These are phyloP conservation scores for Penicillium sp. DNA, from an alignment of 2,329 filamentous ascomycete genomes.

Conservation along the genomic window DNA sequence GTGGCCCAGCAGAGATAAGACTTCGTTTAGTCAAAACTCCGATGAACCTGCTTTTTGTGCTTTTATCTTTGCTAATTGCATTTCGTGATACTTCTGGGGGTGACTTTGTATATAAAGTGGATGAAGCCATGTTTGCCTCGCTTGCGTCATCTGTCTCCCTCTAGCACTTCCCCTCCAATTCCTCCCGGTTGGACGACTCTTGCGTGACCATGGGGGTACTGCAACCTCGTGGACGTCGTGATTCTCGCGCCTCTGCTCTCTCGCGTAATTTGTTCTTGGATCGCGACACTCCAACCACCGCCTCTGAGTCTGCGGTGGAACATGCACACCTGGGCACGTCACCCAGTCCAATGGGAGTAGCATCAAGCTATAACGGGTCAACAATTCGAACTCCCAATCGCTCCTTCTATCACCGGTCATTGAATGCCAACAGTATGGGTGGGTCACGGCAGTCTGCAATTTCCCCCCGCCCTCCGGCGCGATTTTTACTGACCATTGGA, in stretches of 20 bases:
- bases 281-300: constrained; percentile 17
- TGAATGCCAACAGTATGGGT: constrained; percentile 43
- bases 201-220: constrained; percentile 32
- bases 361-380: constrained; percentile 31
- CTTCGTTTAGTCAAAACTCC: constrained; percentile 5
- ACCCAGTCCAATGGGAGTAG: constrained; percentile 27
- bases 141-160: constrained; percentile 23
- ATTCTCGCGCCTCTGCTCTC: constrained; percentile 30
- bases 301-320: constrained; percentile 28
- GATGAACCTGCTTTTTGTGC: neutral
- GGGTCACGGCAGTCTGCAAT: constrained; percentile 7
- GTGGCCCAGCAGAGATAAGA: constrained; percentile 4
- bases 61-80: constrained; percentile 9
- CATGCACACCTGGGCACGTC: constrained; percentile 31
- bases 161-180: constrained; percentile 13
- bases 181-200: constrained; percentile 2
- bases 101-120: neutral
- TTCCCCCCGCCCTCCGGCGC: neutral
- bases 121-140: constrained; percentile 2
- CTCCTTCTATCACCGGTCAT: constrained; percentile 49
- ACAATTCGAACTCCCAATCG: constrained; percentile 45
- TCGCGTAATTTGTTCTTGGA: constrained; percentile 26
- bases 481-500: constrained; percentile 24
- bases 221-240: constrained; percentile 30
- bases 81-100: neutral